Evolutionary conservation across 208 protist genomes (phyloP).

Genomic region (Leishmania turanica): DNA sequence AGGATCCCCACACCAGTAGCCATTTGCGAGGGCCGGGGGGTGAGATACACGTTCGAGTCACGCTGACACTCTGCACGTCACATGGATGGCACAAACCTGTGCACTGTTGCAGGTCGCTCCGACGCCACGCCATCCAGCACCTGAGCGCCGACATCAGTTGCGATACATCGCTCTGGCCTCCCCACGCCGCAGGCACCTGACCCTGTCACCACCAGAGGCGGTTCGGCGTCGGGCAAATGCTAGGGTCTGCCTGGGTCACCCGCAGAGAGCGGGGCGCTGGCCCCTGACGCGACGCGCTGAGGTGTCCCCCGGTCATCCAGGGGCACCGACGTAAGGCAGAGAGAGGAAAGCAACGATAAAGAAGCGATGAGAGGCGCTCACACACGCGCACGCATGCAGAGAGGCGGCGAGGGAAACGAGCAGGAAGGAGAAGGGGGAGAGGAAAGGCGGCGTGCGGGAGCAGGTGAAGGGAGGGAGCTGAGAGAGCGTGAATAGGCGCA

Average conservation of each 20-base stretch:
- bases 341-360: constrained; percentile 2
- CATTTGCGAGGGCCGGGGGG: background rate
- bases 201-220: background rate
- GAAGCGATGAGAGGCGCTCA: background rate
- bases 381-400: background rate
- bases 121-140: background rate
- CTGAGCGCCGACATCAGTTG: background rate
- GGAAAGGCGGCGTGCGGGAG: background rate
- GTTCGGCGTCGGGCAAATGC: background rate
- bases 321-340: background rate
- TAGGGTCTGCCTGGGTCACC: background rate
- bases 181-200: background rate
- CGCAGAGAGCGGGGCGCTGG: background rate
- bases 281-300: background rate
- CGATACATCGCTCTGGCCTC: background rate
- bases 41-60: background rate
- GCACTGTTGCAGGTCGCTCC: background rate
- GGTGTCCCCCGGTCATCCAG: too few species aligned
- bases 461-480: background rate
- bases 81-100: background rate
- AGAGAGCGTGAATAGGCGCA: background rate
- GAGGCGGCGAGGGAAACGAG: background rate
- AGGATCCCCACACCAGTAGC: background rate
- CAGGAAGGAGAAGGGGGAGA: background rate
- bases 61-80: background rate